Conservation (phyloP, 1,139 yeast genomes). For the Pneumocystis oryctolagi region DNA sequence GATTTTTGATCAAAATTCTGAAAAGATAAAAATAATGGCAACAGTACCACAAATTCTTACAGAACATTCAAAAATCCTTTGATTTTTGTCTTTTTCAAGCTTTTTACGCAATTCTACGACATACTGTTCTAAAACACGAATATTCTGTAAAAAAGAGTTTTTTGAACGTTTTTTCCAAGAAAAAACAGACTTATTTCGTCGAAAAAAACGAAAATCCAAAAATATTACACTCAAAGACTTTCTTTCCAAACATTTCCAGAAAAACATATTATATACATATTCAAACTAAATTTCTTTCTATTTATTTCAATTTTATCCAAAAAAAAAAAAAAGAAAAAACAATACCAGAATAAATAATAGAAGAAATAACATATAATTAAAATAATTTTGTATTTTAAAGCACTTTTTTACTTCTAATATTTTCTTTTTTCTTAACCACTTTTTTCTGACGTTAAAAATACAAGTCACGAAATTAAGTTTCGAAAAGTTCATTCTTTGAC, state of each 20-base stretch:
- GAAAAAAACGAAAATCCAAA: neutral
- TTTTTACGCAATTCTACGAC: neutral
- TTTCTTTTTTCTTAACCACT: neutral
- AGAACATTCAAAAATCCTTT: neutral
- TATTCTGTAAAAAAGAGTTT: neutral
- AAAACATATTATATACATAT: neutral
- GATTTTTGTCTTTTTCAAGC: neutral
- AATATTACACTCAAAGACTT: neutral
- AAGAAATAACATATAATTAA: neutral
- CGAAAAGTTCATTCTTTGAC: constrained; percentile 73
- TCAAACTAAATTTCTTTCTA: neutral
- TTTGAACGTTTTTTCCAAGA: neutral
- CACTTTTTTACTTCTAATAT: neutral
- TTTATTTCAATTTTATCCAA: neutral
- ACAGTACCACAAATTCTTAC: neutral
- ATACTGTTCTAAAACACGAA: neutral
- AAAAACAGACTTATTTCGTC: neutral
- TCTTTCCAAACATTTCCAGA: neutral
- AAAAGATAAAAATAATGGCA: neutral
- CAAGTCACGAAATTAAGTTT: constrained; percentile 39
- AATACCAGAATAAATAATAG: neutral
- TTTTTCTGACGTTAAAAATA: neutral
- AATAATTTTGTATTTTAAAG: neutral
- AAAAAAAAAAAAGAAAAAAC: neutral
- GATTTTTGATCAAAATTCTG: neutral